These are phyloP conservation scores for Saccharomycopsis phalli DNA, from an alignment of 1,139 yeast species.

Conservation along the genomic window DNA sequence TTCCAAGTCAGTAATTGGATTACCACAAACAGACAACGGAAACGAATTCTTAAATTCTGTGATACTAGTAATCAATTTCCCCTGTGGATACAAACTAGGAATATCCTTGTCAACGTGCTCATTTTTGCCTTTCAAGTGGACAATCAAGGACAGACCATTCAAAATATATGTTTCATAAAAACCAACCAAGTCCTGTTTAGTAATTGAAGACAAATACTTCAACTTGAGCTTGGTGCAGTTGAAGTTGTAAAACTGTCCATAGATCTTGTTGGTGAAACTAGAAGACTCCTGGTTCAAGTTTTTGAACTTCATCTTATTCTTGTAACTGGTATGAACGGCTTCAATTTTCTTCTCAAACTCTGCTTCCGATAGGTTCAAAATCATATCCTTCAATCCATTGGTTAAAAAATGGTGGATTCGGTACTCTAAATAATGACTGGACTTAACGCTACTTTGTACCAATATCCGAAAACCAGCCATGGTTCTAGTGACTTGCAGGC, in stretches of 20 bases:
- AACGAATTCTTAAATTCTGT: constrained; percentile 37
- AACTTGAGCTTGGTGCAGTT: constrained; percentile 47
- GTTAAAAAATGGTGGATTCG: constrained; percentile 64
- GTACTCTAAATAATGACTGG: constrained; percentile 63
- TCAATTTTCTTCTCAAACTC: constrained; percentile 63
- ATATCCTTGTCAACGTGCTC: constrained; percentile 20
- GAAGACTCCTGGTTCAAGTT: constrained; percentile 69
- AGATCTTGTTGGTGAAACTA: constrained; percentile 58
- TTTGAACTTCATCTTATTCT: constrained; percentile 63
- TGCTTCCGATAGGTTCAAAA: constrained; percentile 38
- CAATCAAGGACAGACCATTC: constrained; percentile 36
- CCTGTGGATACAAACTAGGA: constrained; percentile 29
- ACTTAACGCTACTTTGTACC: constrained; percentile 69
- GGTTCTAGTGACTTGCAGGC: constrained; percentile 59
- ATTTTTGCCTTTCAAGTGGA: constrained; percentile 43
- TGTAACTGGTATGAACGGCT: constrained; percentile 50
- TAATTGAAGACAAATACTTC: constrained; percentile 39
- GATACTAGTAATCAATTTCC: constrained; percentile 29
- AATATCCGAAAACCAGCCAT: constrained; percentile 63
- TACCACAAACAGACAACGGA: constrained; percentile 37
- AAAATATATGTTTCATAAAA: constrained; percentile 44
- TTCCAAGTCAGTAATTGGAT: constrained; percentile 27
- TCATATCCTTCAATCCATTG: constrained; percentile 29
- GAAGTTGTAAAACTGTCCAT: constrained; percentile 74
- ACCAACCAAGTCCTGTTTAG: constrained; percentile 47